Evolutionary conservation across 2,329 filamentous ascomycete species (phyloP), one percentile per base, ranked within the genome.

Genomic region (Didymella segeticola): DNA sequence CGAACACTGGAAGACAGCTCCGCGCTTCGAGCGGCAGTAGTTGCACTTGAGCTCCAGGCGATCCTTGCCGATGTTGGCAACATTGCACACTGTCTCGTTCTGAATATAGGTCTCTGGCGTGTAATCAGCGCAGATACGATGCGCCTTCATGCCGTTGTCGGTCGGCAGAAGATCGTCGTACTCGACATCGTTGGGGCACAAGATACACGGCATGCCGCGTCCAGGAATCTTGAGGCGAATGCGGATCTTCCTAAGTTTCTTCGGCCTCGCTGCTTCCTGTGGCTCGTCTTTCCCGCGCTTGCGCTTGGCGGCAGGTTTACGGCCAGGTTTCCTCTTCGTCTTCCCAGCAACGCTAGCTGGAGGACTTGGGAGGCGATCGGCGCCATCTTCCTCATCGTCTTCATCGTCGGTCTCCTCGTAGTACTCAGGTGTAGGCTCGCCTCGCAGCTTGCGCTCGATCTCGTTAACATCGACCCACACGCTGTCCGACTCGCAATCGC

Each of bases 381-480:
- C 75, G 20, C 83, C 82, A 2, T 87, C 84, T 9, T 84, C 81
- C 5, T 84, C 81, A 0, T 85, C 82, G 20, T 82, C 82, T 17
- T 90, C 64, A 11, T 89, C 87, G 30, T 90, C 88, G 0, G 88
- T 89, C 63, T 91, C 88, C 69, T 93, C 89, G 64, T 90, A 90
- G 63, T 92, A 91, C 5, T 91, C 91, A 53, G 90, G 88, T 3
- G 86, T 88, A 4, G 84, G 81, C 72, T 98, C 93, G 36, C 95
- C 95, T 45, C 93, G 86, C 39, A 98, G 78, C 73, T 96, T 97
- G 57, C 95, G 90, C 76, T 99, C 92, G 52, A 99, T 96, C 67
- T 97, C 95, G 53, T 91, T 88, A 4, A 98, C 92, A 70, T 99
- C 93, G 47, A 99, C 92, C 93, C 96, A 99, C 3, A 99, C 95